A percentile compares a stretch with the other conserved stretches of the same genome.
Conservation (phyloP, 305 asterid species). For the Fraxinus baroniana region DNA sequence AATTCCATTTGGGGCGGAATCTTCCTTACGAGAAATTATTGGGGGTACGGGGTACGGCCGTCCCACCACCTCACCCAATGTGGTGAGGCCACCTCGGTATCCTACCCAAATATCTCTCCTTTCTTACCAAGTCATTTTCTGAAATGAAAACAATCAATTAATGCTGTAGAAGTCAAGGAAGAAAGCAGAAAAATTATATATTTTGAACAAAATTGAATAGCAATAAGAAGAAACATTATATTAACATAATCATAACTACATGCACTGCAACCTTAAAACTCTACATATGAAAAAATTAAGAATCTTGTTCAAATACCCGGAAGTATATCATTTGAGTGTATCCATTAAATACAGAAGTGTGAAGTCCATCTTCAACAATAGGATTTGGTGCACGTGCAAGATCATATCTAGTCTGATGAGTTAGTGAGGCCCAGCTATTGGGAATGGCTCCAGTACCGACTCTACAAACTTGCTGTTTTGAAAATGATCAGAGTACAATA, state of each 20-base stretch:
- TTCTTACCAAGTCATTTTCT: too few species aligned
- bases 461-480: slow-evolving; percentile 82
- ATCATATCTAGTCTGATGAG: slow-evolving; percentile 88
- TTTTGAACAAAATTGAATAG: background rate
- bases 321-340: slow-evolving; percentile 93
- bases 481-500: slow-evolving; percentile 59
- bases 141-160: too few species aligned
- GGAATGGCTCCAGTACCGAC: slow-evolving; percentile 89
- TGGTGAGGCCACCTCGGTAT: too few species aligned
- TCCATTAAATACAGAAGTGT: slow-evolving; percentile 73
- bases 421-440: slow-evolving; percentile 94
- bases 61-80: too few species aligned
- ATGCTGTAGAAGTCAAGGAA: too few species aligned
- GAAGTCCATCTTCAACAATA: slow-evolving; percentile 78
- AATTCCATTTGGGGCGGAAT: background rate
- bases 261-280: slow-evolving; percentile 15
- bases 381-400: slow-evolving; percentile 81
- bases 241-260: slow-evolving; percentile 28
- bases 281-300: background rate
- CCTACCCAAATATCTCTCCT: too few species aligned
- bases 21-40: too few species aligned
- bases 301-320: slow-evolving; percentile 61
- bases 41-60: too few species aligned
- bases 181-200: background rate
- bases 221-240: slow-evolving; percentile 12